These are phyloP conservation scores for Umbelopsis ramanniana DNA, from an alignment of 192 early-diverging fungal genomes.

Conservation along the genomic window DNA sequence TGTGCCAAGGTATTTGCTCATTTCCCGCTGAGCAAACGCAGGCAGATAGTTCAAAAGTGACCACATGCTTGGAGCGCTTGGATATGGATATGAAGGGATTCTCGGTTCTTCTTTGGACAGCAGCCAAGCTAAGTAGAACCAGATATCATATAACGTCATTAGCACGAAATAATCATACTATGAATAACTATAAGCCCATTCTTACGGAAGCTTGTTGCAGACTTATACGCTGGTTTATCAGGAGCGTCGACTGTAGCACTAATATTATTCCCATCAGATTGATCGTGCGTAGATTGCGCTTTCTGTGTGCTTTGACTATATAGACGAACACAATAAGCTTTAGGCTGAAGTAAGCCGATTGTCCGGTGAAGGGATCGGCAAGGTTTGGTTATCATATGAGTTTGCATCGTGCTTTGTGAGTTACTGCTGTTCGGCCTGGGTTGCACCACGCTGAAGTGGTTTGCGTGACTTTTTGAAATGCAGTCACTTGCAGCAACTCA, in stretches of 20 bases:
- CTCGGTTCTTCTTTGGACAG: constrained; percentile 30
- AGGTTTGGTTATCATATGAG: not conserved
- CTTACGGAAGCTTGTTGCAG: not conserved
- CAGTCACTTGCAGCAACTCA: too few species aligned
- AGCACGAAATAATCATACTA: not conserved
- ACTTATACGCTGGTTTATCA: not conserved
- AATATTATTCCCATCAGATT: not conserved
- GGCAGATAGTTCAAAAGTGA: constrained; percentile 44
- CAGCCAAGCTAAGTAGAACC: constrained; percentile 26
- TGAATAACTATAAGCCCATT: not conserved
- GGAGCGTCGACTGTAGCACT: not conserved
- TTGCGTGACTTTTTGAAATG: not conserved
- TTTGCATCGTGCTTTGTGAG: not conserved
- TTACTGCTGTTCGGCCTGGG: not conserved
- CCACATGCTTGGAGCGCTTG: constrained; percentile 45
- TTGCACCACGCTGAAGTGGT: not conserved
- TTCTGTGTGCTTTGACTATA: not conserved
- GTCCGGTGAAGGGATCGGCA: not conserved
- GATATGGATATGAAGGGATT: constrained; percentile 52
- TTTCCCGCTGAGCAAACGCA: constrained; percentile 39
- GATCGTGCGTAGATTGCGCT: not conserved
- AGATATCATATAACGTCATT: constrained; percentile 5
- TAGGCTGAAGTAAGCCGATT: not conserved
- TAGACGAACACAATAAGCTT: not conserved
- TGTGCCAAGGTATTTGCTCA: constrained; percentile 47